A percentile compares a stretch with the other conserved stretches of the same genome.
These are phyloP conservation scores for Epichloe sylvatica DNA, from an alignment of 2,329 filamentous ascomycete genomes.

Conservation along the genomic window DNA sequence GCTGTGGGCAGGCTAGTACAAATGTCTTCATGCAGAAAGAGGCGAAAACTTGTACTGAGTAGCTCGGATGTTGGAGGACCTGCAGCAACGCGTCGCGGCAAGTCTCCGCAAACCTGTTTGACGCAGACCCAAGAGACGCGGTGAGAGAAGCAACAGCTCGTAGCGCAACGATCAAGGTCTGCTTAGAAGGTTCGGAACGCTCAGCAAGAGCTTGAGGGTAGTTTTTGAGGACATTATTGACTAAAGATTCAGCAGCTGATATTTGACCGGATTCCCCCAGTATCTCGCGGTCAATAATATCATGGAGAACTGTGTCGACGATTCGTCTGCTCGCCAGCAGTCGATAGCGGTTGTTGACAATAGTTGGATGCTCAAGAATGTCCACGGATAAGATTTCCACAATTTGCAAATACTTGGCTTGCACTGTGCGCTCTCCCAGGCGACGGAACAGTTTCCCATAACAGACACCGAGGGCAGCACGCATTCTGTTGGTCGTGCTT, in stretches of 20 bases:
- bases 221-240: constrained; percentile 85
- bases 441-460: constrained; percentile 70
- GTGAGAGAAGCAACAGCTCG: constrained; percentile 71
- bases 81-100: constrained; percentile 82
- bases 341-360: constrained; percentile 76
- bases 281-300: constrained; percentile 66
- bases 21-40: constrained; percentile 77
- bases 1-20: constrained; percentile 80
- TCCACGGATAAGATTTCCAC: constrained; percentile 70
- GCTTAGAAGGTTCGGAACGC: constrained; percentile 75
- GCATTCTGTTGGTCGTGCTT: constrained; percentile 64
- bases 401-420: constrained; percentile 69
- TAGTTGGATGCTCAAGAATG: constrained; percentile 59
- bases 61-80: constrained; percentile 85
- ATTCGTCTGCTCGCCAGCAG: constrained; percentile 74
- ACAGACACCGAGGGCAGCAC: constrained; percentile 74
- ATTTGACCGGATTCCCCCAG: constrained; percentile 83
- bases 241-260: constrained; percentile 63
- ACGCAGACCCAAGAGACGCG: constrained; percentile 65
- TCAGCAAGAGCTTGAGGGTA: constrained; percentile 85
- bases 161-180: constrained; percentile 65
- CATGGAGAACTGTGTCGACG: constrained; percentile 69
- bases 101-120: constrained; percentile 62
- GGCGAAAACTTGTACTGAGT: constrained; percentile 85
- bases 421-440: constrained; percentile 69